phyloP scores from a whole-genome alignment of 2,329 filamentous ascomycete genomes.

The Drechmeria coniospora region DNA sequence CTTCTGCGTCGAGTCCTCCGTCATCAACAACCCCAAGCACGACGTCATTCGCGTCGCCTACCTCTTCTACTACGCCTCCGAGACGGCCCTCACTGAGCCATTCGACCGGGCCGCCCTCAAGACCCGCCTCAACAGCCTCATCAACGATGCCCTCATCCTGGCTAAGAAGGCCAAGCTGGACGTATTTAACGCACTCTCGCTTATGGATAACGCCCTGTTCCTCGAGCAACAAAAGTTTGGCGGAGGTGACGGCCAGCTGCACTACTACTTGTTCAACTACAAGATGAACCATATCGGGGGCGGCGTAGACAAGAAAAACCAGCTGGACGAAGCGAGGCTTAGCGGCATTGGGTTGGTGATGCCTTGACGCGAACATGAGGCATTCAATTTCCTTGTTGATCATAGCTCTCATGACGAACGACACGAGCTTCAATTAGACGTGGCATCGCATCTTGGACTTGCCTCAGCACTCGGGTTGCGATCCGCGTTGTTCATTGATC shows the following conservation, averaged over 20 bases:
- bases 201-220: constrained; percentile 90
- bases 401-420: no score
- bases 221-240: constrained; percentile 90
- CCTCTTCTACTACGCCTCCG: constrained; percentile 90
- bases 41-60: constrained; percentile 77
- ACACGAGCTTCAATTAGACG: no score
- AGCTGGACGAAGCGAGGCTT: constrained; percentile 59
- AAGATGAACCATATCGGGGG: constrained; percentile 71
- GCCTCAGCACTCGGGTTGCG: no score
- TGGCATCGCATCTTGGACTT: no score
- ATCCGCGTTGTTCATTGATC: no score
- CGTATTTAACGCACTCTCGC: constrained; percentile 88
- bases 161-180: constrained; percentile 78
- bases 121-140: constrained; percentile 62
- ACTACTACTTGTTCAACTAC: constrained; percentile 98
- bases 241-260: constrained; percentile 80
- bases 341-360: constrained; percentile 87
- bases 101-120: constrained; percentile 47
- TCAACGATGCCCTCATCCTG: constrained; percentile 74
- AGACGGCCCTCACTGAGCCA: constrained; percentile 51
- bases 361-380: no score
- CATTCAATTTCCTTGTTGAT: no score
- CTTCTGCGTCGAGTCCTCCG: constrained; percentile 84
- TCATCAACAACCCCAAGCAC: constrained; percentile 70
- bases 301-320: constrained; percentile 67